Conservation (phyloP, 2,329 filamentous ascomycete genomes). For the Fusarium lyarnte region DNA sequence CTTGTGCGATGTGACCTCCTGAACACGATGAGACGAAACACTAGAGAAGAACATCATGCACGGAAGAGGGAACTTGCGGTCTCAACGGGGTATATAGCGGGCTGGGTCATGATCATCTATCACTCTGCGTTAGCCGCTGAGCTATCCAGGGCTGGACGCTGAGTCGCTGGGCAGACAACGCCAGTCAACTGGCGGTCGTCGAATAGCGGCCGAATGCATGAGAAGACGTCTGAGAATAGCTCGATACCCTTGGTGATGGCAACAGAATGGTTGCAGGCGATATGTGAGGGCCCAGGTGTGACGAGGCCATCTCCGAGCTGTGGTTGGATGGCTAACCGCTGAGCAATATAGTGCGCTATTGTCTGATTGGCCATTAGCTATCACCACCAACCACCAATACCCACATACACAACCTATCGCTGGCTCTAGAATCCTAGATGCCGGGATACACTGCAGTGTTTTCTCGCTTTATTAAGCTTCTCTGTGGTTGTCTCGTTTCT, state of each 20-base stretch:
- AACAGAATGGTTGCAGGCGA: conserved; percentile 43
- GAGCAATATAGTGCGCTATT: conserved; percentile 34
- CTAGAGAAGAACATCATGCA: conserved; percentile 58
- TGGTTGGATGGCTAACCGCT: conserved; percentile 60
- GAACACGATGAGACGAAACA: conserved; percentile 59
- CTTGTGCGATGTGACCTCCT: conserved; percentile 55
- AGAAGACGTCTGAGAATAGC: conserved; percentile 49
- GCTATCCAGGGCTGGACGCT: conserved; percentile 51
- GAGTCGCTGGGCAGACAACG: conserved; percentile 51
- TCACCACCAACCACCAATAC: conserved; percentile 31
- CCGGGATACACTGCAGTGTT: conserved; percentile 20
- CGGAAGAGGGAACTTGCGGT: conserved; percentile 54
- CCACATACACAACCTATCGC: conserved; percentile 26
- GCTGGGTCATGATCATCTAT: conserved; percentile 60
- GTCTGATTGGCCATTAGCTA: conserved; percentile 35
- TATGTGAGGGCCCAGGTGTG: conserved; percentile 36
- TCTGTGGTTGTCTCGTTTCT: conserved; percentile 15
- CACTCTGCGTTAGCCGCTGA: conserved; percentile 55
- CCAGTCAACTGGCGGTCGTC: conserved; percentile 32
- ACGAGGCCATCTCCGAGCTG: conserved; percentile 36
- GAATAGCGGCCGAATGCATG: conserved; percentile 52
- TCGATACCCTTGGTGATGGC: conserved; percentile 46
- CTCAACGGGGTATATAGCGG: conserved; percentile 66
- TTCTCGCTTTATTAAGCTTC: conserved; percentile 1
- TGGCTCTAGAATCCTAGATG: conserved; percentile 13